Percentiles rank a stretch among this genome's conserved stretches.
Conservation (phyloP, 371 early-diverging fungal species). For the Blyttiomyces sp. region DNA sequence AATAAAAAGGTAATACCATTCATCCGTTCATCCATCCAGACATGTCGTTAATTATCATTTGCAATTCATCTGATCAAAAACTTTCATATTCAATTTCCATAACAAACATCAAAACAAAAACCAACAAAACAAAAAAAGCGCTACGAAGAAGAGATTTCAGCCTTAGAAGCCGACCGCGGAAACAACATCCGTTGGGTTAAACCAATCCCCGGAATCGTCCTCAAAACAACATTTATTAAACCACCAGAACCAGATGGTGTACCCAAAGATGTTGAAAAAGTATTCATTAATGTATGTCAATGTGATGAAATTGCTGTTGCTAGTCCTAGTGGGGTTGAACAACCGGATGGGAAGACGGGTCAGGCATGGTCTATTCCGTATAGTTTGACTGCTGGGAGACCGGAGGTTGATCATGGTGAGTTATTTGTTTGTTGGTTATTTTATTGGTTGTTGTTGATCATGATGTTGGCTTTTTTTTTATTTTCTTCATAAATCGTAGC, state of each 20-base stretch:
- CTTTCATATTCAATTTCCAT: background rate
- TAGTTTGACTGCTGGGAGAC: conserved; percentile 38
- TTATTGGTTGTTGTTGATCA: no score
- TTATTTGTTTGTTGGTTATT: background rate
- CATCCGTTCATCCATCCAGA: background rate
- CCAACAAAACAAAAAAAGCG: conserved; percentile 18
- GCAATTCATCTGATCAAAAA: background rate
- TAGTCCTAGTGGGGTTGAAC: background rate
- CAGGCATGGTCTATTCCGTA: conserved; percentile 49
- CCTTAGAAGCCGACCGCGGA: conserved; percentile 49
- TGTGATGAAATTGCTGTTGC: conserved; percentile 37
- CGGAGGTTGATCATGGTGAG: conserved; percentile 42
- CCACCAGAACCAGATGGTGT: conserved; percentile 12
- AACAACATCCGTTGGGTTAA: conserved; percentile 47
- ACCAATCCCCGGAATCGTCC: conserved; percentile 37
- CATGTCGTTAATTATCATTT: no score
- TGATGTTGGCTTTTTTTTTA: no score
- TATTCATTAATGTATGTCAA: conserved; percentile 49
- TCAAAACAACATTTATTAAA: conserved; percentile 36
- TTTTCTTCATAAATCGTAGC: no score
- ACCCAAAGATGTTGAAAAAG: conserved; percentile 28
- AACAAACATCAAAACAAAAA: background rate
- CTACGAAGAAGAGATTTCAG: conserved; percentile 48
- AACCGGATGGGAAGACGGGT: conserved; percentile 22
- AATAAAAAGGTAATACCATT: conserved; percentile 33